phyloP scores from a whole-genome alignment of 2,329 filamentous ascomycete genomes.

The Dactylellina parvicollis region DNA sequence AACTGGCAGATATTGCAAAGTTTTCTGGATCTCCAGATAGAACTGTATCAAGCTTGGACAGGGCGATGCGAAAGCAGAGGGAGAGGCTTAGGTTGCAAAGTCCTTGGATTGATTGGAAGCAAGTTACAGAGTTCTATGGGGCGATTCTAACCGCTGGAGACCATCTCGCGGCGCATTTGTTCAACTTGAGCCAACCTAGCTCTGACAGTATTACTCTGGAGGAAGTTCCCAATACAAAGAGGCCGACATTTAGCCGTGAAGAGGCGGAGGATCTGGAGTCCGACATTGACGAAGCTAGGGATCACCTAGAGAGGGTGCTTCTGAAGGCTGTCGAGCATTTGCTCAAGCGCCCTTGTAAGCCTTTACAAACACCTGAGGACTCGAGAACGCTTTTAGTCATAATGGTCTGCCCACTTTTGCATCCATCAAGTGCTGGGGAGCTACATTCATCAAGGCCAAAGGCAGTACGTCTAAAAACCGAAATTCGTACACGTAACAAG shows the following conservation, averaged over 20 bases:
- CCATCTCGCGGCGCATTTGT: slow-evolving; percentile 39
- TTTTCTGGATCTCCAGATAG: slow-evolving; percentile 58
- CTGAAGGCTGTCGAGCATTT: slow-evolving; percentile 82
- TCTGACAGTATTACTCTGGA: slow-evolving; percentile 69
- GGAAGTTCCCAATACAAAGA: slow-evolving; percentile 68
- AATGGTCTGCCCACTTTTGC: slow-evolving; percentile 79
- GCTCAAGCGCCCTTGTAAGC: slow-evolving; percentile 79
- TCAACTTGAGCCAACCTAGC: slow-evolving; percentile 22
- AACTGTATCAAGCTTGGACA: slow-evolving; percentile 42
- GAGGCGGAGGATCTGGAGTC: slow-evolving; percentile 54
- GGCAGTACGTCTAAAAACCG: slow-evolving; percentile 18
- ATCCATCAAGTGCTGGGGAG: slow-evolving; percentile 62
- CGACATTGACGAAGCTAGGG: slow-evolving; percentile 71
- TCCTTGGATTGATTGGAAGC: slow-evolving; percentile 74
- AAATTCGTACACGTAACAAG: slow-evolving; percentile 57
- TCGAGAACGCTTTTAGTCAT: slow-evolving; percentile 81
- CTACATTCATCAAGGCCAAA: slow-evolving; percentile 27
- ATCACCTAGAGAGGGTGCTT: slow-evolving; percentile 74
- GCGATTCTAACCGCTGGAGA: slow-evolving; percentile 71
- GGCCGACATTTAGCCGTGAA: slow-evolving; percentile 59
- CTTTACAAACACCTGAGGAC: slow-evolving; percentile 74
- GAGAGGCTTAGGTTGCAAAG: slow-evolving; percentile 60
- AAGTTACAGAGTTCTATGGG: slow-evolving; percentile 79
- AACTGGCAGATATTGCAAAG: slow-evolving; percentile 55
- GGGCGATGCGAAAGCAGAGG: slow-evolving; percentile 56